Conservation (phyloP, 805 yeast genomes). For the Zygotorulaspora sp. region DNA sequence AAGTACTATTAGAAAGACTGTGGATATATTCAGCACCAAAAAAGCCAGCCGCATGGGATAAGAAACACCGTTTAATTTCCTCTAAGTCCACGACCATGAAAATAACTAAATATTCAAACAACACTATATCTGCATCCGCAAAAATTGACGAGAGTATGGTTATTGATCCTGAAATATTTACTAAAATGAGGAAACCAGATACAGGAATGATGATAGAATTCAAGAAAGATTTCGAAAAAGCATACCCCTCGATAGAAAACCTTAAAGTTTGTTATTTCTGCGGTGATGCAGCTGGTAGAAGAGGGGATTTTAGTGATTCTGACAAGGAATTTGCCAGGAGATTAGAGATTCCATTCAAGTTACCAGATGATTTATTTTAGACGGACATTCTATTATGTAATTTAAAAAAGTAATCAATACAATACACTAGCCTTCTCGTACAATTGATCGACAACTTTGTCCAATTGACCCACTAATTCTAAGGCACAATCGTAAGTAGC, state of each 20-base stretch:
- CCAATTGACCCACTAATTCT: constrained; percentile 81
- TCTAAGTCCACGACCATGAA: constrained; percentile 3
- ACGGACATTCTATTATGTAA: background rate
- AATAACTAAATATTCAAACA: background rate
- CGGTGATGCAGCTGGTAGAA: constrained; percentile 97
- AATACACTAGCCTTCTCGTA: constrained; percentile 90
- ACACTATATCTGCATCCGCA: background rate
- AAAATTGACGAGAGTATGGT: background rate
- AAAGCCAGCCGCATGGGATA: constrained; percentile 38
- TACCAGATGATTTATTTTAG: constrained; percentile 67
- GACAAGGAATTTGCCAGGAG: constrained; percentile 67
- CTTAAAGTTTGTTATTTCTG: constrained; percentile 43
- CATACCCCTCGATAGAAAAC: constrained; percentile 7
- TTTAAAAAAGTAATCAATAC: constrained; percentile 41
- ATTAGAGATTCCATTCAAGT: constrained; percentile 48
- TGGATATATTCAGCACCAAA: constrained; percentile 65
- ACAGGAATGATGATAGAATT: constrained; percentile 72
- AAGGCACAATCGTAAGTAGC: constrained; percentile 83
- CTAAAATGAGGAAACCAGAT: constrained; percentile 62
- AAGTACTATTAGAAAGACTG: constrained; percentile 24
- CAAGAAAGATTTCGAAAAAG: constrained; percentile 35
- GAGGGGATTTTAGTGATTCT: constrained; percentile 70
- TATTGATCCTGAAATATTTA: background rate
- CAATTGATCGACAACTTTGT: constrained; percentile 80
- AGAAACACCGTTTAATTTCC: background rate